Evolutionary conservation across 2,329 filamentous ascomycete species (phyloP).

Genomic region (Phyllosticta citribraziliensis): DNA sequence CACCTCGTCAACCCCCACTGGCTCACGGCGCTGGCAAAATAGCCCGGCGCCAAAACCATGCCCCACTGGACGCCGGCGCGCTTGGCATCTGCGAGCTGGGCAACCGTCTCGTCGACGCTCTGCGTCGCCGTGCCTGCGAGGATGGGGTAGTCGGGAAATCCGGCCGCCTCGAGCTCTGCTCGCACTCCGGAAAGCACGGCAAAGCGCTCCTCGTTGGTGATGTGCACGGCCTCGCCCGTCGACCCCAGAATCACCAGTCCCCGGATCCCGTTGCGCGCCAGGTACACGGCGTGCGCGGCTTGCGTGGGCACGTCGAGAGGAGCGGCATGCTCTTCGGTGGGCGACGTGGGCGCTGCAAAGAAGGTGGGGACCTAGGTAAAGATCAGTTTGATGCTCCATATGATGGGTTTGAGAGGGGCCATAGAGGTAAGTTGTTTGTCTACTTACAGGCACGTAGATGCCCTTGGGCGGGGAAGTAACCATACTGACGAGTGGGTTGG

Average conservation of each 20-base stretch:
- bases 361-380: slow-evolving; percentile 43
- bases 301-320: slow-evolving; percentile 46
- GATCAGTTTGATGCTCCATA: not conserved
- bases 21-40: slow-evolving; percentile 8
- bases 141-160: slow-evolving; percentile 45
- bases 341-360: slow-evolving; percentile 35
- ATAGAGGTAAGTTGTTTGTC: not conserved
- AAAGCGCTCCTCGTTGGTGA: slow-evolving; percentile 42
- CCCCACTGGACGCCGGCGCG: slow-evolving; percentile 47
- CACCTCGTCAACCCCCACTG: slow-evolving; percentile 23
- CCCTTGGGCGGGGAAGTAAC: slow-evolving; percentile 8
- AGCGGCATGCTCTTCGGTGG: not conserved
- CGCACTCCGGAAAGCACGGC: slow-evolving; percentile 41
- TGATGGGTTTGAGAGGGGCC: not conserved
- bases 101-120: slow-evolving; percentile 47
- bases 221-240: slow-evolving; percentile 50
- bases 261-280: slow-evolving; percentile 45
- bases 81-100: slow-evolving; percentile 40
- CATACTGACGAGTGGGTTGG: not conserved
- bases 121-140: slow-evolving; percentile 50
- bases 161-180: slow-evolving; percentile 40
- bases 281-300: slow-evolving; percentile 44
- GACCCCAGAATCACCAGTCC: slow-evolving; percentile 50
- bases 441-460: slow-evolving; percentile 11
- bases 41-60: slow-evolving; percentile 39